Conservation (phyloP, 768 basidiomycete genomes). For the Leucocoprinus birnbaumii region DNA sequence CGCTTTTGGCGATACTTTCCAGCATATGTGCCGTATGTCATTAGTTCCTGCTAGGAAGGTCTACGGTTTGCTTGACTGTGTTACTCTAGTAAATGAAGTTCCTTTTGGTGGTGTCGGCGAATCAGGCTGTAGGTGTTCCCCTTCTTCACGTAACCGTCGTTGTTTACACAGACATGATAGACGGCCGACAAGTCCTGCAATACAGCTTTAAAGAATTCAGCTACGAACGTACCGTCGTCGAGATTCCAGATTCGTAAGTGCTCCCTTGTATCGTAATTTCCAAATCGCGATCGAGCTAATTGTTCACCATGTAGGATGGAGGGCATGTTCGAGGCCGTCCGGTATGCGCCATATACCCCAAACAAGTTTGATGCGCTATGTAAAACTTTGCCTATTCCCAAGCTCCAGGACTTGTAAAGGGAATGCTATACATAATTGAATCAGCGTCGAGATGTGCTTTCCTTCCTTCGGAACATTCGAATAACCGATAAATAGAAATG, state of each 20-base stretch:
- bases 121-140: conserved; percentile 53
- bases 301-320: conserved; percentile 32
- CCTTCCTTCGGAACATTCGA: too few relatives aligned
- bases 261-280: neutral
- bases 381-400: conserved; percentile 7
- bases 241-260: conserved; percentile 36
- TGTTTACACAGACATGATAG: too few relatives aligned
- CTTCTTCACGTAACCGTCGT: too few relatives aligned
- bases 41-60: neutral
- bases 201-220: conserved; percentile 56
- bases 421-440: too few relatives aligned
- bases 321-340: conserved; percentile 26
- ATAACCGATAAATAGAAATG: too few relatives aligned
- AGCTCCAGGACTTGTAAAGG: neutral
- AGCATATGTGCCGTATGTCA: conserved; percentile 45
- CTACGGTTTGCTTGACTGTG: neutral
- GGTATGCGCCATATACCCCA: conserved; percentile 54
- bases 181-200: conserved; percentile 51
- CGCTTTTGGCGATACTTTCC: conserved; percentile 59
- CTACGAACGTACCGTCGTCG: conserved; percentile 43
- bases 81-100: conserved; percentile 21
- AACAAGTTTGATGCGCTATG: conserved; percentile 30
- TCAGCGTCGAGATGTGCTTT: too few relatives aligned
- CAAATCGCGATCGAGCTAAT: too few relatives aligned
- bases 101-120: conserved; percentile 46